Evolutionary conservation across 345 rosid genomes (phyloP).

Genomic region (Acer yangbiense): DNA sequence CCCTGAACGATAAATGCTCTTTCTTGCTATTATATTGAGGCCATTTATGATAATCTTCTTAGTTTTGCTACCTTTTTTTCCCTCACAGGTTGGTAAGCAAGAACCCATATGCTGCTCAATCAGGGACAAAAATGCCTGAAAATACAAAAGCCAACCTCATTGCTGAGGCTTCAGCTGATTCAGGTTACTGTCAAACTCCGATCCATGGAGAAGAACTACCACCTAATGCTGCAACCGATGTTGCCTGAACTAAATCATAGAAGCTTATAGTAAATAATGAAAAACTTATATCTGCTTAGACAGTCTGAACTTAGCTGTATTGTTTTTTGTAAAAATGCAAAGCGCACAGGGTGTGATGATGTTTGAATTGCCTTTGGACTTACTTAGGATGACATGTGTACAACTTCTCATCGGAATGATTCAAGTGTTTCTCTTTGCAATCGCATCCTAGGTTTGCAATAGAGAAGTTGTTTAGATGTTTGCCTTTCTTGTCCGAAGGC

Average conservation of each 20-base stretch:
- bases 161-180: constrained; percentile 32
- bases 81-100: constrained; percentile 70
- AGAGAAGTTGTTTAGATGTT: constrained; percentile 9
- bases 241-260: constrained; percentile 28
- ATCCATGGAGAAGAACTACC: constrained; percentile 31
- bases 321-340: not conserved
- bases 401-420: constrained; percentile 9
- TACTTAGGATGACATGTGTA: not conserved
- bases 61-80: constrained; percentile 4
- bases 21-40: not conserved
- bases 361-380: constrained; percentile 17
- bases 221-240: constrained; percentile 27
- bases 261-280: constrained; percentile 8
- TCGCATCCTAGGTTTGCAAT: no score
- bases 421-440: not conserved
- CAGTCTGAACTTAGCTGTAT: not conserved
- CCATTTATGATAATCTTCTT: not conserved
- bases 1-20: not conserved
- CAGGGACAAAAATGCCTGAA: constrained; percentile 36
- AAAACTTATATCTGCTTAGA: not conserved
- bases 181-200: constrained; percentile 36
- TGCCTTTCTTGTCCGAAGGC: constrained; percentile 7
- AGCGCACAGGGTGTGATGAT: constrained; percentile 1
- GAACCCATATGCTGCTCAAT: constrained; percentile 61
- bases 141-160: constrained; percentile 31